Base-by-base conservation (phyloP, 2,329 filamentous ascomycete genomes). In the Talaromyces sp. region DNA sequence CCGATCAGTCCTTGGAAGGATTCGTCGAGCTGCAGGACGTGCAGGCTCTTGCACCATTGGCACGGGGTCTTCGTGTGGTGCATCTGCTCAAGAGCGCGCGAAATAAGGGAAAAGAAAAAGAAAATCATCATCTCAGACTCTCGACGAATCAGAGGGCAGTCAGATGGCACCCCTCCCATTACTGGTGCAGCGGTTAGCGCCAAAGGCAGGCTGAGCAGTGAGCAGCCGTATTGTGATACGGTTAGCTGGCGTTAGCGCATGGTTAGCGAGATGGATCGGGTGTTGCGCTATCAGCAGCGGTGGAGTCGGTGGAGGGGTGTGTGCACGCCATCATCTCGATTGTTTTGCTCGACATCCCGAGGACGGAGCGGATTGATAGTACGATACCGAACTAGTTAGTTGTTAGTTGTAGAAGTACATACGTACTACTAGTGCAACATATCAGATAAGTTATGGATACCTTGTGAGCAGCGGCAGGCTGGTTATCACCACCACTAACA, bases 1-100 rank as follows among this genome's bases (percentile, higher is more conserved):
- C 48, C 16, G 56, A 46, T 58, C 56, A 58, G 28, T 40, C 44
- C 35, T 28, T 50, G 23, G 55, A 28, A 58, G 55, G 55, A 58
- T 58, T 40, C 55, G 39, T 40, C 25, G 55, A 58, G 55, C 25
- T 44, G 55, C 55, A 58, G 55, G 12, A 33, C 23, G 28, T 44
- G 42, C 21, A 25, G 21, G 42, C 21, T 46, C 40, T 23, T 46
- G 48, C 28, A 52, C 48, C 50, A 54, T n/a, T 35, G 50, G 50
- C 56, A 58, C 56, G 56, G 56, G 56, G 56, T 35, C 40, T 58
- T 23, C 50, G 31, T 37, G 4, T 16, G 23, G 50, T 54, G 46
- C 46, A 28, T 50, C 46, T 50, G 46, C 23, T 31, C 16, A 28
- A 50, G 3, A 44, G 18, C 6, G 44, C 44, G 44, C 48, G n/a